Evolutionary conservation across 345 rosid genomes (phyloP).

Genomic region (Linum usitatissimum): DNA sequence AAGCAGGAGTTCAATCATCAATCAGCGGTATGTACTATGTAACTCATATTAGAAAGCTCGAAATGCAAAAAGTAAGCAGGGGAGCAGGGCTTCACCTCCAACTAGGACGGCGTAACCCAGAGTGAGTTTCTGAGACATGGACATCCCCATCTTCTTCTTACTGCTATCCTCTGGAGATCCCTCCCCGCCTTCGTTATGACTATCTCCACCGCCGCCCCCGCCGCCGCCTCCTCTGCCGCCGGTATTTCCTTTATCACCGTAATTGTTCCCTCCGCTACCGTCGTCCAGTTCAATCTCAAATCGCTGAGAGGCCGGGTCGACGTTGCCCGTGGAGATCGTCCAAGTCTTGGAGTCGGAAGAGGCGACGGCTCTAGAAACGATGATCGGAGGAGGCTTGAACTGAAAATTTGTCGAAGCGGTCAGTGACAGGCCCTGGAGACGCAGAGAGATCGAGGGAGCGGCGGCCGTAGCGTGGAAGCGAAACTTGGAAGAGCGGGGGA

Average conservation of each 20-base stretch:
- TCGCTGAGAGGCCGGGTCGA: conserved; percentile 18
- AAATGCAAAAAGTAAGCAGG: background rate
- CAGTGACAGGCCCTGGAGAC: conserved; percentile 8
- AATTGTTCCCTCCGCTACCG: conserved; percentile 15
- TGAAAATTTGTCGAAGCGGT: background rate
- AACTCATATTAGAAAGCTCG: background rate
- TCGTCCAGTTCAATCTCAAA: conserved; percentile 18
- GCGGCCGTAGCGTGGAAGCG: conserved; percentile 9
- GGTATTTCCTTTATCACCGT: conserved; percentile 2
- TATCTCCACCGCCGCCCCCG: conserved; percentile 16
- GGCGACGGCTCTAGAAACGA: conserved; percentile 9
- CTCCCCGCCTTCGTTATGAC: conserved; percentile 20
- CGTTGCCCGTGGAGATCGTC: conserved; percentile 14
- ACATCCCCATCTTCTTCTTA: conserved; percentile 35
- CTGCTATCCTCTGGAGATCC: conserved; percentile 24
- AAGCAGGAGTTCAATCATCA: background rate
- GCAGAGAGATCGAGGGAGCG: background rate
- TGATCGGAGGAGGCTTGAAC: conserved; percentile 7
- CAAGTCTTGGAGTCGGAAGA: conserved; percentile 22
- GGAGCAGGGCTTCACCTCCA: conserved; percentile 38
- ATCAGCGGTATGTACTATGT: too few relatives aligned
- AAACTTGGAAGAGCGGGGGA: conserved; percentile 18
- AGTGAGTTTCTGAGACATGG: conserved; percentile 57
- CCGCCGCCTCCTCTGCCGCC: conserved; percentile 12
- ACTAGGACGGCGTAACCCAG: conserved; percentile 54